phyloP scores from a whole-genome alignment of 495 filamentous ascomycete species.

The Penicillium mononematosum region DNA sequence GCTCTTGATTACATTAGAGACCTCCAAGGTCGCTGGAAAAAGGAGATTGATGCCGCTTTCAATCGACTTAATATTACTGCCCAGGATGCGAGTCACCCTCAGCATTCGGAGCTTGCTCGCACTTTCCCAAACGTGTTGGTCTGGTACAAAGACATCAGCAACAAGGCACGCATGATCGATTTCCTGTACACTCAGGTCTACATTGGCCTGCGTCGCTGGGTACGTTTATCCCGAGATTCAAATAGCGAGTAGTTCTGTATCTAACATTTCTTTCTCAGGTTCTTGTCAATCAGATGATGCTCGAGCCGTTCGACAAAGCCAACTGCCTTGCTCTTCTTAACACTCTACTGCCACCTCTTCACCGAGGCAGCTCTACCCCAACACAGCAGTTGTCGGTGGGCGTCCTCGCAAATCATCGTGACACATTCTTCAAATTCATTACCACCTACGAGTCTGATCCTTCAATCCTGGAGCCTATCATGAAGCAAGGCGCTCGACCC shows the following conservation, averaged over 20 bases:
- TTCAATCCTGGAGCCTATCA: conserved; percentile 55
- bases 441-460: conserved; percentile 59
- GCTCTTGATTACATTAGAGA: conserved; percentile 71
- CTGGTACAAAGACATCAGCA: conserved; percentile 55
- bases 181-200: conserved; percentile 64
- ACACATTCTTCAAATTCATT: conserved; percentile 67
- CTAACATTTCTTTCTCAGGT: conserved; percentile 47
- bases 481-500: conserved; percentile 49
- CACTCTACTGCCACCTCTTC: conserved; percentile 66
- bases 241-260: neutral
- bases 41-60: conserved; percentile 53
- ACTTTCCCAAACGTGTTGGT: conserved; percentile 51
- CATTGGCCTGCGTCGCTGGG: conserved; percentile 68
- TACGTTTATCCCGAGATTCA: conserved; percentile 32
- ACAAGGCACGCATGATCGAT: conserved; percentile 58
- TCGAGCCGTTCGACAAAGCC: conserved; percentile 62
- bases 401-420: conserved; percentile 57
- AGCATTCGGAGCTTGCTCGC: conserved; percentile 38
- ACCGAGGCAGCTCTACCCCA: conserved; percentile 45
- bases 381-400: conserved; percentile 55
- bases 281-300: conserved; percentile 67
- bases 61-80: conserved; percentile 44
- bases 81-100: conserved; percentile 35
- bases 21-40: conserved; percentile 62
- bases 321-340: conserved; percentile 77